Conservation (phyloP, 2,329 filamentous ascomycete genomes). For the Fusarium domesticum region DNA sequence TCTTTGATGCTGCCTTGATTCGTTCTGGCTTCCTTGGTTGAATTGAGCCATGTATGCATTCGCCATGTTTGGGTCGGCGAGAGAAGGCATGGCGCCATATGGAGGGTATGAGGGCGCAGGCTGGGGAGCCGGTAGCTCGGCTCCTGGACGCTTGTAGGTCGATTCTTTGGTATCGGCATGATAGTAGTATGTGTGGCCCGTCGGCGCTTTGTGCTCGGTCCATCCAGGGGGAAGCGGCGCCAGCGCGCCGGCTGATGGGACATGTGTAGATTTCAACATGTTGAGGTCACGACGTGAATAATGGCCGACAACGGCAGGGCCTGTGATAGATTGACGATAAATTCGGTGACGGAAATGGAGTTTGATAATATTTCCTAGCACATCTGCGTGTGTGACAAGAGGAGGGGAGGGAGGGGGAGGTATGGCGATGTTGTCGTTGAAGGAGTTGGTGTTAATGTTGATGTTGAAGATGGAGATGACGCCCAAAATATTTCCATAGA, state of each 20-base stretch:
- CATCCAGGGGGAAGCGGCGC: conserved; percentile 73
- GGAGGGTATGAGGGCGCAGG: conserved; percentile 23
- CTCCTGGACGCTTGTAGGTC: conserved; percentile 75
- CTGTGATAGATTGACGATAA: no score
- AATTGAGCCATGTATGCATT: conserved; percentile 61
- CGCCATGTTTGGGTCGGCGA: conserved; percentile 55
- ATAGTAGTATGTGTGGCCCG: conserved; percentile 86
- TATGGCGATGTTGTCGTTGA: no score
- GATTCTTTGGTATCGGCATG: conserved; percentile 78
- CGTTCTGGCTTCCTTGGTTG: conserved; percentile 41
- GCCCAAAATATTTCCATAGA: no score
- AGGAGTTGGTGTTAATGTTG: no score
- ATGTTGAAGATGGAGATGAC: no score
- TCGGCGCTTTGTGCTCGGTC: conserved; percentile 90
- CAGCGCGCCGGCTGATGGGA: conserved; percentile 46
- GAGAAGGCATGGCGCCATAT: conserved; percentile 33
- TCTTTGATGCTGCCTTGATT: conserved; percentile 31
- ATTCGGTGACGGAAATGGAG: no score
- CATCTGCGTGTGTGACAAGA: no score
- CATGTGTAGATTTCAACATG: conserved; percentile 79
- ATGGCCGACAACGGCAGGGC: no score
- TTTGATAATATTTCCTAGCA: no score
- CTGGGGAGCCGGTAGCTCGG: conserved; percentile 18
- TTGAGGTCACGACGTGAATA: conserved; percentile 8
- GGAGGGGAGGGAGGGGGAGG: no score